phyloP scores from a whole-genome alignment of 495 filamentous ascomycete species.

The Penicillium lagena region DNA sequence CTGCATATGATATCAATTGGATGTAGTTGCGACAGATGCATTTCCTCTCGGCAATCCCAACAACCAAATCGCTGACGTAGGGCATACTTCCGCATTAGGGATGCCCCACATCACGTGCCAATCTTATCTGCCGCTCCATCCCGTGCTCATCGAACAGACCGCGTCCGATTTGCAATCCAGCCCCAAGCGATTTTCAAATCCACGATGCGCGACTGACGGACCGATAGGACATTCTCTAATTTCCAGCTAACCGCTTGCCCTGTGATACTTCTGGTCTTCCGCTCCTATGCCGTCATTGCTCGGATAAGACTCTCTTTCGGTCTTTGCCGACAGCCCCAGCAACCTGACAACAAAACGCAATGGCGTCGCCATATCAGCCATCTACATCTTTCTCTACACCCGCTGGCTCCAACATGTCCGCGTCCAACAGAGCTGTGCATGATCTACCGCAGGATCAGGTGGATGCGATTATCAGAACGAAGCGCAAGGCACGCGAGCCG shows the following conservation, averaged over 20 bases:
- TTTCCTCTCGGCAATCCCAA: neutral
- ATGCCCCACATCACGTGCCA: neutral
- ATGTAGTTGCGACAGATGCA: too few species aligned
- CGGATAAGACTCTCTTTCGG: neutral
- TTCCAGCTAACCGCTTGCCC: neutral
- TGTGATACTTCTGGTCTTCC: neutral
- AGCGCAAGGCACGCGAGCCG: slow-evolving; percentile 41
- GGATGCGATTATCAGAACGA: slow-evolving; percentile 45
- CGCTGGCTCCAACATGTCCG: slow-evolving; percentile 18
- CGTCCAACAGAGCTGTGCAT: slow-evolving; percentile 23
- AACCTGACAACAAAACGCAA: slow-evolving; percentile 3
- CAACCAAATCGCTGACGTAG: neutral
- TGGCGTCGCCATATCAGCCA: slow-evolving; percentile 34
- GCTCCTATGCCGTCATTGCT: neutral
- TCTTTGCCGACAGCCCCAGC: too few species aligned
- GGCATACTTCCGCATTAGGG: neutral
- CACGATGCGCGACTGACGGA: neutral
- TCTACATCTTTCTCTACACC: slow-evolving; percentile 32
- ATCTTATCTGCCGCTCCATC: neutral
- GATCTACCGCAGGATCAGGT: slow-evolving; percentile 42
- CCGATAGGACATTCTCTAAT: neutral
- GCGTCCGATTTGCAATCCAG: slow-evolving; percentile 4
- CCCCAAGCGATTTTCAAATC: neutral
- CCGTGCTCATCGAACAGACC: slow-evolving; percentile 10
- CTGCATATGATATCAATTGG: too few species aligned